Base-by-base conservation (phyloP, 768 basidiomycete species). In the Dioszegia aurantiaca region DNA sequence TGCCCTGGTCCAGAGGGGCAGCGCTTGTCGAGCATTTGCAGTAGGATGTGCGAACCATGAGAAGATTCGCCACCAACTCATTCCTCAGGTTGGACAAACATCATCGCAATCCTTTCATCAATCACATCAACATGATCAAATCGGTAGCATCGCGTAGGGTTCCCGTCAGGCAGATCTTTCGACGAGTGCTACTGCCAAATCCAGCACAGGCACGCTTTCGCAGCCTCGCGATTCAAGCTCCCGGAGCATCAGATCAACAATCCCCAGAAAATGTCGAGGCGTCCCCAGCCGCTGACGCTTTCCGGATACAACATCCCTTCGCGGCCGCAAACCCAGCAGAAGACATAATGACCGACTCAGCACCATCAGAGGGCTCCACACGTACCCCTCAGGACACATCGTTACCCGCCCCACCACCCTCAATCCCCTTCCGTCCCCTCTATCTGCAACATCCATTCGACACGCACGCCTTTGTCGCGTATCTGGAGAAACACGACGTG, bases 401-500 rank as follows among this genome's bases (percentile, higher is more conserved):
- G 14, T 19, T 53, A 19, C 51, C 51, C 12, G 19, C 51, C 16
- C 51, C 51, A 21, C 51, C 51, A 16, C 12, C 51, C 39, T 39
- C 51, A 3, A n/a, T 40, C 4, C 51, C 51, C 23, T 26, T 40
- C 30, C 51, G 36, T 14, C 51, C 51, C 30, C 39, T 53, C 16
- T 53, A 53, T 37, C 51, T 65, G 5, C 64, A 58, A 45, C 73
- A 77, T 48, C 79, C 79, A 0, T 80, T 80, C 65, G 77, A 79
- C 53, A 79, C 79, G 1, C 77, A 79, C 44, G 75, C 72, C 0
- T 78, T 80, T 60, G 77, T 79, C 8, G 59, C 65, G 4, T 69
- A 70, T 45, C 67, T 80, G 23, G 77, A 78, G 56, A 67, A 68
- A 39, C 62, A 67, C 19, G 74, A 65, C 8, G 62, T 79, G 28